Evolutionary conservation across 768 basidiomycete genomes (phyloP).

Genomic region (Xerocomus potaroensis): DNA sequence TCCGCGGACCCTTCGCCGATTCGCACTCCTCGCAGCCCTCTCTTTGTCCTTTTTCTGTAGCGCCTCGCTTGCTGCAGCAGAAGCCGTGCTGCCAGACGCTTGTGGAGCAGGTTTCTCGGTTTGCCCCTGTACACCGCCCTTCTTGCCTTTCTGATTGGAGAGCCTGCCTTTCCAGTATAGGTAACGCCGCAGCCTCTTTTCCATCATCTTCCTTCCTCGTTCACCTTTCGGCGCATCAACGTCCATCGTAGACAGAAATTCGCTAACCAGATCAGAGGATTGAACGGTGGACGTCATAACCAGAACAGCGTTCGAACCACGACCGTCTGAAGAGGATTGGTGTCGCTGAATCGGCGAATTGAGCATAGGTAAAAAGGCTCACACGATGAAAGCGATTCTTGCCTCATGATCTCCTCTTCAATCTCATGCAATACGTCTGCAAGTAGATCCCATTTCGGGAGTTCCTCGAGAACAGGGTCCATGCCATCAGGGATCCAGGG

Average conservation of each 20-base stretch:
- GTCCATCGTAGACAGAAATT: conserved; percentile 71
- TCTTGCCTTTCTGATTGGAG: conserved; percentile 21
- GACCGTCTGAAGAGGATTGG: conserved; percentile 24
- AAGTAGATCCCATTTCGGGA: conserved; percentile 89
- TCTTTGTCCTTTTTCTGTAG: conserved; percentile 73
- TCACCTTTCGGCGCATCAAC: conserved; percentile 50
- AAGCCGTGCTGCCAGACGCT: conserved; percentile 8
- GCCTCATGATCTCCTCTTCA: conserved; percentile 75
- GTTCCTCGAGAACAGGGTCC: conserved; percentile 86
- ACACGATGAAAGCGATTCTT: conserved; percentile 39
- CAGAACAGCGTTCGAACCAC: conserved; percentile 72
- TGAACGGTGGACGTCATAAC: conserved; percentile 84
- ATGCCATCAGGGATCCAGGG: conserved; percentile 73
- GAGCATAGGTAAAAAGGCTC: not conserved
- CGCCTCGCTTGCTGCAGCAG: conserved; percentile 57
- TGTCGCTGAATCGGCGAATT: not conserved
- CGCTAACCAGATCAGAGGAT: conserved; percentile 67
- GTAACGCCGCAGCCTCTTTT: conserved; percentile 64
- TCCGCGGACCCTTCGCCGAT: conserved; percentile 71
- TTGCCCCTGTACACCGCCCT: not conserved
- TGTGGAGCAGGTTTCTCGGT: conserved; percentile 10
- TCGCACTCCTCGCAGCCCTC: conserved; percentile 52
- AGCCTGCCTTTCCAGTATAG: conserved; percentile 76
- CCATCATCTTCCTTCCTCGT: conserved; percentile 76
- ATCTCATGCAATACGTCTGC: conserved; percentile 86